A percentile compares a stretch with the other conserved stretches of the same genome.
These are phyloP conservation scores for Fusarium tjaetaba DNA, from an alignment of 2,329 filamentous ascomycete species.

Conservation along the genomic window DNA sequence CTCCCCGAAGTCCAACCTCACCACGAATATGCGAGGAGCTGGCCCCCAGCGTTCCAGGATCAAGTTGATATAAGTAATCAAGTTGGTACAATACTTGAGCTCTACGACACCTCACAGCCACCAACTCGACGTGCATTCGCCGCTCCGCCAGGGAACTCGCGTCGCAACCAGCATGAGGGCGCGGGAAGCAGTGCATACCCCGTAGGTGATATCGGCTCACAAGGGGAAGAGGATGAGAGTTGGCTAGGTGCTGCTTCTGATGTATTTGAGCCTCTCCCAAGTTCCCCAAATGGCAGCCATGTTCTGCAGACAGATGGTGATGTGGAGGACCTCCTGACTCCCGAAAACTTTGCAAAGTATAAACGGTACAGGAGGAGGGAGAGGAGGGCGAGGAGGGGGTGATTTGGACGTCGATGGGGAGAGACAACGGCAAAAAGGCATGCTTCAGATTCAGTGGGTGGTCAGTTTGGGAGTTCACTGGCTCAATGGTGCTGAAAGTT, in stretches of 20 bases:
- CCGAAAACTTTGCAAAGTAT: not conserved
- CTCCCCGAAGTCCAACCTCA: not conserved
- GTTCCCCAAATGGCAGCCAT: fast-evolving
- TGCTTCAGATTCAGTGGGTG: not conserved
- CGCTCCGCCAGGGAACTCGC: fast-evolving
- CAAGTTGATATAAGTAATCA: not conserved
- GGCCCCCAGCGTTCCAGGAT: not conserved
- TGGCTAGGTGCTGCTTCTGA: not conserved
- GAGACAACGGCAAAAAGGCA: not conserved
- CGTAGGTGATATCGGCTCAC: not conserved
- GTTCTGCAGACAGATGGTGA: not conserved
- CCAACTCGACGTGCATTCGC: not conserved
- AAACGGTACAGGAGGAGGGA: not conserved
- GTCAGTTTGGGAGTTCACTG: not conserved
- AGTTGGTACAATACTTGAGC: no score
- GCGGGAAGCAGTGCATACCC: not conserved
- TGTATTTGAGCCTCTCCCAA: not conserved
- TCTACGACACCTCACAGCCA: not conserved
- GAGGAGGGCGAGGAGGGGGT: not conserved
- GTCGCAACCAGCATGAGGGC: not conserved
- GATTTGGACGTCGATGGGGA: not conserved
- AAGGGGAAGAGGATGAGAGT: not conserved
- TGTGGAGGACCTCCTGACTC: not conserved
- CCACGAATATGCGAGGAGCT: not conserved
- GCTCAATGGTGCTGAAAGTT: not conserved